Percentiles rank a stretch among this genome's conserved stretches.
Conservation (phyloP, 371 early-diverging fungal species). For the Conidiobolus incongruus region DNA sequence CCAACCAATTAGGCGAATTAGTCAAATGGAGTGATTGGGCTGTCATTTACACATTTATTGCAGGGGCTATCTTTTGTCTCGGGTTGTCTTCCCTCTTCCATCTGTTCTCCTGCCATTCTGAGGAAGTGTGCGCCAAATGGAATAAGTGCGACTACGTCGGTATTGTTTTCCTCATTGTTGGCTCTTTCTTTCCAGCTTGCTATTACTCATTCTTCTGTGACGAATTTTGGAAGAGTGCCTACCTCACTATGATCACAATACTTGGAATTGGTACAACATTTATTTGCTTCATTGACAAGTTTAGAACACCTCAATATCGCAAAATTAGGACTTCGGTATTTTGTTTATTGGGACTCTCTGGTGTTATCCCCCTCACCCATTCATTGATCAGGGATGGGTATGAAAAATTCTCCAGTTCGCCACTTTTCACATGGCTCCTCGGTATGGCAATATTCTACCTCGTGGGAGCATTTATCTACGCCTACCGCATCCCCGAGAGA, state of each 20-base stretch:
- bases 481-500: conserved; percentile 28
- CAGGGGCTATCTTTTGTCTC: conserved; percentile 52
- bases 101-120: conserved; percentile 70
- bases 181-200: conserved; percentile 48
- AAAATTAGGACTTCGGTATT: conserved; percentile 58
- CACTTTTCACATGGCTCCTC: conserved; percentile 30
- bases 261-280: conserved; percentile 36
- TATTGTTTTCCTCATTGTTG: conserved; percentile 62
- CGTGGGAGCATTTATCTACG: conserved; percentile 67
- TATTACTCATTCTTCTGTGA: conserved; percentile 59
- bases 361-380: conserved; percentile 54
- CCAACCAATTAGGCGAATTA: too few species aligned
- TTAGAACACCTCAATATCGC: conserved; percentile 50
- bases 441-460: conserved; percentile 57
- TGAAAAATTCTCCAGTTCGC: conserved; percentile 15
- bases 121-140: conserved; percentile 32
- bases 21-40: conserved; percentile 23
- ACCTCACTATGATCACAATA: conserved; percentile 28
- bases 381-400: conserved; percentile 35
- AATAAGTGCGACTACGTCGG: conserved; percentile 86
- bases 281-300: conserved; percentile 22
- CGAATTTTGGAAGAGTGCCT: conserved; percentile 25
- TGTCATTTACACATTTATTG: conserved; percentile 41
- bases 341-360: conserved; percentile 50
- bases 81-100: conserved; percentile 64